Conservation (phyloP, 345 rosid species). For the Bruguiera parviflora region DNA sequence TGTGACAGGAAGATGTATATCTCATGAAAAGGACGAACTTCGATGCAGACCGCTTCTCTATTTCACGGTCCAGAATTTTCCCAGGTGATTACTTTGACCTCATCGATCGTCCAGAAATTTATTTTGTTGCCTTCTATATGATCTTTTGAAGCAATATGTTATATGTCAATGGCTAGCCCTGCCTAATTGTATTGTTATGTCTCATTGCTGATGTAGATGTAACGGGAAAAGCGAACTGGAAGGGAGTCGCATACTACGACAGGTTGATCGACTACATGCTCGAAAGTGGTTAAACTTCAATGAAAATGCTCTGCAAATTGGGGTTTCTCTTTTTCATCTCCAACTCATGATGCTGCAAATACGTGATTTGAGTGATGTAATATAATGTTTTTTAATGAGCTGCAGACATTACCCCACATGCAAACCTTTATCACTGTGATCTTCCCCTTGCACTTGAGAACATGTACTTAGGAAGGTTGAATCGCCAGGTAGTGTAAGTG, state of each 20-base stretch:
- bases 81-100: slow-evolving; percentile 51
- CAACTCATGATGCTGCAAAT: no score
- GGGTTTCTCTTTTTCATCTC: neutral
- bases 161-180: neutral
- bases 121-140: neutral
- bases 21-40: slow-evolving; percentile 71
- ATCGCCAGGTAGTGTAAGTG: slow-evolving; percentile 70
- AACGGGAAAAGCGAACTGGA: slow-evolving; percentile 72
- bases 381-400: neutral
- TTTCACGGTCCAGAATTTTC: slow-evolving; percentile 98
- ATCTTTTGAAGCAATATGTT: no score
- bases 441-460: slow-evolving; percentile 79
- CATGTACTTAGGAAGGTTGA: slow-evolving; percentile 66
- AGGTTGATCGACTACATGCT: slow-evolving; percentile 73
- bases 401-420: slow-evolving; percentile 83
- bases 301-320: neutral
- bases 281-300: slow-evolving; percentile 43
- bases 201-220: slow-evolving; percentile 50
- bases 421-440: slow-evolving; percentile 83
- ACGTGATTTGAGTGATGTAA: no score
- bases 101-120: neutral
- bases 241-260: slow-evolving; percentile 90
- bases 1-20: slow-evolving; percentile 69
- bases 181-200: neutral
- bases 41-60: slow-evolving; percentile 93